Conservation (phyloP, 208 protist species). For the Zelonia costaricensis region DNA sequence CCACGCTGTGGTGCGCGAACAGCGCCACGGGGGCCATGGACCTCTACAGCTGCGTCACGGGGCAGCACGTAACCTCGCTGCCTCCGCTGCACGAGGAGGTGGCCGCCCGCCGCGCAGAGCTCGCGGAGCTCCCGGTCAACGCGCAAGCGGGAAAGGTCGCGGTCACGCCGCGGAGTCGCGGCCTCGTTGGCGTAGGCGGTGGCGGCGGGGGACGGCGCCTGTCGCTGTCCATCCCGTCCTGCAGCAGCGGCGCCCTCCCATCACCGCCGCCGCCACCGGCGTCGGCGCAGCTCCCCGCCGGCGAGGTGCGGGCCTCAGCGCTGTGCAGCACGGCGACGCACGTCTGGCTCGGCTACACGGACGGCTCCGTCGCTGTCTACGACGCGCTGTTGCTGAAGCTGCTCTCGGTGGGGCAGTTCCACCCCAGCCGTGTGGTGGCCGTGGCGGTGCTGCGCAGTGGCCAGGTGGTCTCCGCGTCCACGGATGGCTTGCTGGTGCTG, state of each 20-base stretch:
- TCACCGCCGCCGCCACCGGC: background rate
- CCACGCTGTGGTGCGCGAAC: conserved; percentile 69
- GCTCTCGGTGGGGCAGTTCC: conserved; percentile 66
- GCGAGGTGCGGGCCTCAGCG: conserved; percentile 11
- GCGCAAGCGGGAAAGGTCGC: background rate
- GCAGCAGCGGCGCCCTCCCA: background rate
- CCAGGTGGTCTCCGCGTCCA: conserved; percentile 65
- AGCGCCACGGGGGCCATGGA: conserved; percentile 43
- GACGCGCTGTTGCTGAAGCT: conserved; percentile 68
- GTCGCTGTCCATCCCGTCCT: background rate
- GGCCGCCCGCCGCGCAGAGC: conserved; percentile 9
- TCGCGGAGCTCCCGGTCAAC: conserved; percentile 14
- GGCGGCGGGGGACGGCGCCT: background rate
- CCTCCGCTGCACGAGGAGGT: conserved; percentile 19
- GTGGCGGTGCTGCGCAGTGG: conserved; percentile 27
- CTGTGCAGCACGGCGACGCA: conserved; percentile 59
- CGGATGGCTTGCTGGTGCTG: conserved; percentile 70
- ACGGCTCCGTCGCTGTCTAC: conserved; percentile 79
- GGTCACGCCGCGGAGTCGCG: conserved; percentile 9
- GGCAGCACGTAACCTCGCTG: conserved; percentile 42
- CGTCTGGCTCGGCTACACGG: conserved; percentile 75
- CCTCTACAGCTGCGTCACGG: conserved; percentile 69
- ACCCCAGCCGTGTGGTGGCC: conserved; percentile 40
- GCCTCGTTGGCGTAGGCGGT: conserved; percentile 3
- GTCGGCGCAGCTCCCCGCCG: background rate